Percentiles rank a stretch among this genome's conserved stretches.
Evolutionary conservation across 75 land plant species (phyloP).

Genomic region (Adiantum capillusveneris): DNA sequence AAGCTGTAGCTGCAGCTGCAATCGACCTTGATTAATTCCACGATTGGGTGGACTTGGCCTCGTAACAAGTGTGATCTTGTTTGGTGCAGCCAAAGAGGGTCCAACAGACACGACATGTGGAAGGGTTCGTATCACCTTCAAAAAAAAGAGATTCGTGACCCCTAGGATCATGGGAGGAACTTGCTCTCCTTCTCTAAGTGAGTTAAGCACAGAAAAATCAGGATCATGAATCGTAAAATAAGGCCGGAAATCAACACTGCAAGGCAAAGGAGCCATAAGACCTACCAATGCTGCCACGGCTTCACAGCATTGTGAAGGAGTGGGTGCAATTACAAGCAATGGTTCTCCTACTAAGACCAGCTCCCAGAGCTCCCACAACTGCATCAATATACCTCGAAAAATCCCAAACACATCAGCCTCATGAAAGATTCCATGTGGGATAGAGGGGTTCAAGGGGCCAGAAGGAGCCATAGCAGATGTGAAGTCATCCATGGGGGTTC

Average conservation of each 20-base stretch:
- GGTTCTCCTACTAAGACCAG: constrained; percentile 85
- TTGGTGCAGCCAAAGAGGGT: constrained; percentile 41
- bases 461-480: constrained; percentile 66
- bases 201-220: constrained; percentile 68
- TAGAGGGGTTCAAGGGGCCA: constrained; percentile 56
- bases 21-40: constrained; percentile 21
- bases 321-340: constrained; percentile 83
- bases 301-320: constrained; percentile 93
- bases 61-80: constrained; percentile 20
- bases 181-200: constrained; percentile 53
- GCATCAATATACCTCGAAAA: constrained; percentile 74
- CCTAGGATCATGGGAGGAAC: constrained; percentile 92
- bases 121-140: constrained; percentile 69
- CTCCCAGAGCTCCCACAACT: constrained; percentile 97
- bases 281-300: constrained; percentile 86
- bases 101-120: constrained; percentile 94
- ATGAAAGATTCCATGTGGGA: constrained; percentile 92
- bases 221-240: constrained; percentile 98
- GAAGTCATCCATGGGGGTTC: constrained; percentile 50
- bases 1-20: constrained; percentile 37
- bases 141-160: constrained; percentile 93
- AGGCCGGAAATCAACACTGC: constrained; percentile 88
- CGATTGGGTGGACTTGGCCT: constrained; percentile 24
- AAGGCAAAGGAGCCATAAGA: constrained; percentile 82
- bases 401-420: constrained; percentile 83